Conservation (phyloP, 1,139 yeast species). For the Pichia norvegensis region DNA sequence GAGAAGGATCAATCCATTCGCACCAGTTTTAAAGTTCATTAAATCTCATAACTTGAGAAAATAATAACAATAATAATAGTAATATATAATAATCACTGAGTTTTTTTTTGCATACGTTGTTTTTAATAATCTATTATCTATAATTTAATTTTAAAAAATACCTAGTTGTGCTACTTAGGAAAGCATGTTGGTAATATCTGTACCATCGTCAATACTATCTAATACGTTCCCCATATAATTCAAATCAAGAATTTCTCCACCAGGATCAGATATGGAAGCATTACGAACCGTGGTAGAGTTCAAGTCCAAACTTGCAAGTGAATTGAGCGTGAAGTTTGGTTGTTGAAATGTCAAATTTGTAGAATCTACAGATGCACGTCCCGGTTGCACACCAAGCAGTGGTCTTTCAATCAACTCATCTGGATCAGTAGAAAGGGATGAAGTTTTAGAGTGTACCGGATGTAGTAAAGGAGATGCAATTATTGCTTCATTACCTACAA, state of each 20-base stretch:
- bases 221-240: neutral
- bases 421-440: neutral
- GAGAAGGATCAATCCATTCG: neutral
- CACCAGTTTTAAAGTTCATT: neutral
- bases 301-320: neutral
- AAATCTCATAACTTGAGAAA: neutral
- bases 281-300: neutral
- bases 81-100: too few species aligned
- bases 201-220: neutral
- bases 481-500: neutral
- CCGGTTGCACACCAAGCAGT: neutral
- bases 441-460: neutral
- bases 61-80: neutral
- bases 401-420: neutral
- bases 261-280: neutral
- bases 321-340: neutral
- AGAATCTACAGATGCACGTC: neutral
- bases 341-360: neutral
- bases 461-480: neutral
- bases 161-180: neutral
- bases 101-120: too few species aligned
- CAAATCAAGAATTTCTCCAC: neutral
- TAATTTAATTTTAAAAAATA: neutral
- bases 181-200: neutral
- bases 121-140: conserved; percentile 16